Evolutionary conservation across 2,329 filamentous ascomycete species (phyloP).

Genomic region (Gremmenia infestans): DNA sequence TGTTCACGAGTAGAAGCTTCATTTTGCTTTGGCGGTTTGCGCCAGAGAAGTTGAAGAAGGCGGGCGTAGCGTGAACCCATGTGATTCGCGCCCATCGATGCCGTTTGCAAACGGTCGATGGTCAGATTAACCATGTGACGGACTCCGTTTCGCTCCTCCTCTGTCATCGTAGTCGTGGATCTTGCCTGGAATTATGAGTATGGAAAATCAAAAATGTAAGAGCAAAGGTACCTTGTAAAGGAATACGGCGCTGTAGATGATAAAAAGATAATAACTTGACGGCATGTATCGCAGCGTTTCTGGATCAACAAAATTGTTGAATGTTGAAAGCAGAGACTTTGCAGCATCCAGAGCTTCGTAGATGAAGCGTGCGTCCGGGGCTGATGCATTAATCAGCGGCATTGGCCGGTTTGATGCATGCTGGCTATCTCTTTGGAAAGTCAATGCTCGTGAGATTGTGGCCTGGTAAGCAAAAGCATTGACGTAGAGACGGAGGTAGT

Average conservation of each 20-base stretch:
- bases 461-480: slow-evolving; percentile 74
- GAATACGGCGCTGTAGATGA: slow-evolving; percentile 60
- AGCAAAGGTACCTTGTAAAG: slow-evolving; percentile 58
- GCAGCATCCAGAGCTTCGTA: slow-evolving; percentile 62
- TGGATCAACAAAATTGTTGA: slow-evolving; percentile 56
- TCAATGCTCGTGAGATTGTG: slow-evolving; percentile 48
- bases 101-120: slow-evolving; percentile 53
- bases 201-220: slow-evolving; percentile 43
- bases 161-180: slow-evolving; percentile 26
- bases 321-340: slow-evolving; percentile 54
- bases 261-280: slow-evolving; percentile 56
- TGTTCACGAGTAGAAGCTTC: not conserved
- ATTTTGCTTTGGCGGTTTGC: slow-evolving; percentile 31
- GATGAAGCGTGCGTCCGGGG: slow-evolving; percentile 60
- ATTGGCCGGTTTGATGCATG: slow-evolving; percentile 37
- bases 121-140: slow-evolving; percentile 53
- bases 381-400: slow-evolving; percentile 40
- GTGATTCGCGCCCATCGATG: slow-evolving; percentile 52
- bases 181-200: slow-evolving; percentile 12
- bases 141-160: slow-evolving; percentile 38
- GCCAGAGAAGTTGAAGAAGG: slow-evolving; percentile 56
- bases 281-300: slow-evolving; percentile 60
- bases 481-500: slow-evolving; percentile 68
- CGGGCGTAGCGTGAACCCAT: slow-evolving; percentile 57
- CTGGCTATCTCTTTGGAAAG: slow-evolving; percentile 24